phyloP scores from a whole-genome alignment of 2,329 filamentous ascomycete species.

The Blastomyces silverae region DNA sequence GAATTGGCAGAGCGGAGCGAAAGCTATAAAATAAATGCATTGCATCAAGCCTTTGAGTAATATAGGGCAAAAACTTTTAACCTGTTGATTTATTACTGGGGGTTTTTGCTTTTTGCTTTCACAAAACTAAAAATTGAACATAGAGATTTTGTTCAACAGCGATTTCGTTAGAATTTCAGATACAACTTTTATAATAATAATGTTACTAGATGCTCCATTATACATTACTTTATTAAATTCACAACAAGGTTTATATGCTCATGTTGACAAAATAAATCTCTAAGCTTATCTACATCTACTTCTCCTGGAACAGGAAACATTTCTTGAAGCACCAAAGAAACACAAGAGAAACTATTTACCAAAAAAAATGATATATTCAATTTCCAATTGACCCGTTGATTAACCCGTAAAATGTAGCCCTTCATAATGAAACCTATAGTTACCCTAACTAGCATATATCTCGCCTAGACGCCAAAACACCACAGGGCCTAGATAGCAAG shows the following conservation, averaged over 20 bases:
- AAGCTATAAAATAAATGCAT: constrained; percentile 37
- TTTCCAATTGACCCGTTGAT: neutral
- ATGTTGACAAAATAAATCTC: neutral
- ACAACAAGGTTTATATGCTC: neutral
- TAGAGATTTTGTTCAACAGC: neutral
- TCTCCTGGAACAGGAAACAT: no score
- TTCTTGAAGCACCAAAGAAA: no score
- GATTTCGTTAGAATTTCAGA: neutral
- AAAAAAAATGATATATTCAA: neutral
- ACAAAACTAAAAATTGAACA: neutral
- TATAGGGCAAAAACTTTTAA: neutral
- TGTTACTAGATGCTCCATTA: neutral
- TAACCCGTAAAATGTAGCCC: neutral
- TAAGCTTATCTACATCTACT: no score
- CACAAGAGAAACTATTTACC: neutral
- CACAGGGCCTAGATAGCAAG: neutral
- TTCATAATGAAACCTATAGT: neutral
- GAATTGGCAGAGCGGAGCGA: constrained; percentile 49
- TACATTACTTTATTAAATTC: neutral
- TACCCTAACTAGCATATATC: neutral
- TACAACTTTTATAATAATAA: neutral
- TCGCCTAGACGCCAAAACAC: neutral
- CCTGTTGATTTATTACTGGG: neutral
- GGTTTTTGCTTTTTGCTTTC: neutral
- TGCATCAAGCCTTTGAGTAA: constrained; percentile 33